Evolutionary conservation across 768 basidiomycete genomes (phyloP), one percentile per base, ranked within the genome.

Genomic region (Guyanaporus albipodus): DNA sequence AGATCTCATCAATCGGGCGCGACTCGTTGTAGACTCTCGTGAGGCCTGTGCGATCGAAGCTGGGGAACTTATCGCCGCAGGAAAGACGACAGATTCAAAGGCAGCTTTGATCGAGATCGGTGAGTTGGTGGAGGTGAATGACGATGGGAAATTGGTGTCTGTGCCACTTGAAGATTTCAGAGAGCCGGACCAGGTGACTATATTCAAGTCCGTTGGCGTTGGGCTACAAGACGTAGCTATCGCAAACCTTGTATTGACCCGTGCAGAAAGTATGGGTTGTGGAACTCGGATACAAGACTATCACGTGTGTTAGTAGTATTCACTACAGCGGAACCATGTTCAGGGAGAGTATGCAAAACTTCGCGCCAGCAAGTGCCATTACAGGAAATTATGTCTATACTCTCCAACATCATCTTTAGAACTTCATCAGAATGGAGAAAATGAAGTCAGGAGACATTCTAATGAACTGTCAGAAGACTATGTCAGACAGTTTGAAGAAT

Each of bases 201-300:
- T 94, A 23, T 93, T 91, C 76, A 94, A 93, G 67, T 87, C 85
- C 0, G 92, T 94, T 6, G 91, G 92, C 2, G 66, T 92, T 6
- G 89, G 87, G 1, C 66, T 89, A n/a, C 91, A 94, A 57, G 92
- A 95, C 54, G 87, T 89, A 5, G 87, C 83, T 0, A 88, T 94
- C 48, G 82, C 89, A 9, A 73, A 68, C 44, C 77, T 84, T 3
- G 79, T 91, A 2, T 75, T 91, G 2, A 66, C 75, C 4, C 73
- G 72, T 42, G 90, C 91, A 2, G 68, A 80, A 54, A 58, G 69
- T 43, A 65, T 74, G 57, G 73, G 71, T 1, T 53, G 78, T 5
- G 87, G 90, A 8, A 78, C 69, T 0, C 44, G 56, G 0, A 67
- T 89, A 18, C 50, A 58, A 8, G 57, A 67, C 43, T 83, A 78